These are phyloP conservation scores for Cutaneotrichosporon cavernicola DNA, from an alignment of 1,284 basidiomycete genomes.

Conservation along the genomic window DNA sequence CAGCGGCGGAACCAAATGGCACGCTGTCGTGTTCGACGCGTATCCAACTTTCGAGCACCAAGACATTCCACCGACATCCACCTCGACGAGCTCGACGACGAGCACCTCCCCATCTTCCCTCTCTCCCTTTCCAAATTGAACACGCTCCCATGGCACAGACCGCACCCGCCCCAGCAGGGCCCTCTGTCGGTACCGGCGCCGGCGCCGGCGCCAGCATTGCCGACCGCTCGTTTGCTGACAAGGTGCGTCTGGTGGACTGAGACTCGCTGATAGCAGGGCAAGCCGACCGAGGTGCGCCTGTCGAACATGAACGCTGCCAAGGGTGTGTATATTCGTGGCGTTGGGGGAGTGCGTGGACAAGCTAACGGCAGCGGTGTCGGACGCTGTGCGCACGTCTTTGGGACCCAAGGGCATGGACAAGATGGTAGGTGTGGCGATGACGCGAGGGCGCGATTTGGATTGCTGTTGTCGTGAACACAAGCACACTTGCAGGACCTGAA, in stretches of 20 bases:
- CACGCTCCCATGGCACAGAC: slow-evolving; percentile 20
- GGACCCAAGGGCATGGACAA: slow-evolving; percentile 99
- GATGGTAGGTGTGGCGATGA: slow-evolving; percentile 66
- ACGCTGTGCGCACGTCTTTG: slow-evolving; percentile 93
- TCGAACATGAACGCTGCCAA: slow-evolving; percentile 97
- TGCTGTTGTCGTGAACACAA: no score
- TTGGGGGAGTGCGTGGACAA: not conserved
- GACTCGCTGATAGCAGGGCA: slow-evolving; percentile 40
- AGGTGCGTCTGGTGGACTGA: slow-evolving; percentile 27
- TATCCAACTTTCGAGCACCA: slow-evolving; percentile 24
- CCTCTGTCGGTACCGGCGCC: slow-evolving; percentile 23
- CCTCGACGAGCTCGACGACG: not conserved
- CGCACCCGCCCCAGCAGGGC: slow-evolving; percentile 20
- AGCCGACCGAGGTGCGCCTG: slow-evolving; percentile 73
- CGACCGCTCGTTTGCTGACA: slow-evolving; percentile 46
- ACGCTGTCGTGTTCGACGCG: not conserved
- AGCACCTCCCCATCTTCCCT: slow-evolving; percentile 2
- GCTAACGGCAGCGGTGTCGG: slow-evolving; percentile 75
- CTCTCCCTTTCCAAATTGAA: slow-evolving; percentile 29
- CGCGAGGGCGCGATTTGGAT: no score
- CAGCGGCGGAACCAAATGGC: not conserved
- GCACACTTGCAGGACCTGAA: not conserved
- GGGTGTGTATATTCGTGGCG: slow-evolving; percentile 63
- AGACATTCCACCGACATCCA: slow-evolving; percentile 15
- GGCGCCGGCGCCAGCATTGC: slow-evolving; percentile 36